Conservation (phyloP, 139 green algal species). For the Chlamydomonas applanata region DNA sequence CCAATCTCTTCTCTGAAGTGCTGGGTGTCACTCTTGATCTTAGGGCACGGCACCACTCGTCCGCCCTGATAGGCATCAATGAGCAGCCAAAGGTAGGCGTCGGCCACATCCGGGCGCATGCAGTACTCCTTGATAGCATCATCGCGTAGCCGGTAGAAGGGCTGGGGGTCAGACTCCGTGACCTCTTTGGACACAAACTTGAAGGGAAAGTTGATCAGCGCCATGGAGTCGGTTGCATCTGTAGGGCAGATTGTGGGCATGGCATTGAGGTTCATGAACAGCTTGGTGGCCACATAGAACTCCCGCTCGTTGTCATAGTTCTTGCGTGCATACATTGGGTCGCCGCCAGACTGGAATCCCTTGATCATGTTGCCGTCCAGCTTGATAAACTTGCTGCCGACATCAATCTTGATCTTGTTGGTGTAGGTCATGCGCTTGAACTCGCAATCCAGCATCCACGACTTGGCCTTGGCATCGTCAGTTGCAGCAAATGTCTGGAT, state of each 20-base stretch:
- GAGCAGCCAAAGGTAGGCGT: no score
- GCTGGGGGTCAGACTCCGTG: background rate
- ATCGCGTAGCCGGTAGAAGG: background rate
- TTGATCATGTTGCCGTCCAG: constrained; percentile 1
- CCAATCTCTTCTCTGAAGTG: no score
- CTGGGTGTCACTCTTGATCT: no score
- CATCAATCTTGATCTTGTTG: background rate
- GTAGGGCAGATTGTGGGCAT: background rate
- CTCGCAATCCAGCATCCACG: background rate
- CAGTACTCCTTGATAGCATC: background rate
- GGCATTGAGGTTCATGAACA: constrained; percentile 10
- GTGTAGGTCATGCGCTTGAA: background rate
- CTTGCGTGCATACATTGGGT: background rate
- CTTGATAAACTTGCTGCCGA: background rate
- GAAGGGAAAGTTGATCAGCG: constrained; percentile 8
- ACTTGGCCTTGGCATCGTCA: background rate
- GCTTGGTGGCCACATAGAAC: background rate
- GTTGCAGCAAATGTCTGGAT: background rate
- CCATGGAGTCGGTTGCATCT: background rate
- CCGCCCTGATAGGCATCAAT: background rate
- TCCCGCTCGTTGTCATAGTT: background rate
- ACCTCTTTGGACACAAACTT: background rate
- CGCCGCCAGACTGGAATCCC: constrained; percentile 3
- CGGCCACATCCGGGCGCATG: background rate
- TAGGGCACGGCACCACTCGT: background rate